Base-by-base conservation (phyloP, 2,329 filamentous ascomycete species). In the Colletotrichum sp. region DNA sequence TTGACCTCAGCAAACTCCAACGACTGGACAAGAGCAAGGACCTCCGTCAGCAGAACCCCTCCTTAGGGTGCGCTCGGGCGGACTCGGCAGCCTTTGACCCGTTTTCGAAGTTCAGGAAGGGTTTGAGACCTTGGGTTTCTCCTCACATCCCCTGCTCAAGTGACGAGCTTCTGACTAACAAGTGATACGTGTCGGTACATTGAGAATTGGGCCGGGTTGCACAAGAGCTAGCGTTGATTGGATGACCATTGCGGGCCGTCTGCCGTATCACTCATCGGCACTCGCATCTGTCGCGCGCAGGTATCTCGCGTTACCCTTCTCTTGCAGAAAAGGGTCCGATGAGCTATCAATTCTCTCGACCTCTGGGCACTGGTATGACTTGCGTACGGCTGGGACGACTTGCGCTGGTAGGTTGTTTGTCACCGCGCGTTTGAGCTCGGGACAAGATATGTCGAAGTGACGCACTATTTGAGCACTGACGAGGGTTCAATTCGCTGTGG, bases 81-180 rank as follows among this genome's bases (percentile, higher is more conserved):
- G 54, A 21, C 24, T 72, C 69, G 69, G 69, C 57, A 62, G 69
- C 57, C 64, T 62, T 72, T 72, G 69, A 68, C 69, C 69, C 79
- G 75, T 84, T 84, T 66, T 79, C 78, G 18, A 85, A 79, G n/a
- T 21, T 21, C 43, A 51, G 43, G 82, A 36, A 36, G 85, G 74
- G 74, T 84, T 84, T 9, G 83, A 82, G 11, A 83, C 83, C 55
- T 83, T 79, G 24, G 75, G 75, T 69, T 83, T 83, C 33, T 47
- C 13, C 55, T 36, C 58, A n/a, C 67, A 29, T 64, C 27, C 36
- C 27, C 51, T 47, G 18, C 15, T 58, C 24, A 62, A n/a, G 62
- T 70, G 54, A 66, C 69, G 43, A 62, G 70, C 65, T 57, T 68
- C 65, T 69, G 33, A 69, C 65, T 36, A 67, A 67, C 38, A 54